Conservation (phyloP, 352 stramenopile species). For the Phytophthora kernoviae region DNA sequence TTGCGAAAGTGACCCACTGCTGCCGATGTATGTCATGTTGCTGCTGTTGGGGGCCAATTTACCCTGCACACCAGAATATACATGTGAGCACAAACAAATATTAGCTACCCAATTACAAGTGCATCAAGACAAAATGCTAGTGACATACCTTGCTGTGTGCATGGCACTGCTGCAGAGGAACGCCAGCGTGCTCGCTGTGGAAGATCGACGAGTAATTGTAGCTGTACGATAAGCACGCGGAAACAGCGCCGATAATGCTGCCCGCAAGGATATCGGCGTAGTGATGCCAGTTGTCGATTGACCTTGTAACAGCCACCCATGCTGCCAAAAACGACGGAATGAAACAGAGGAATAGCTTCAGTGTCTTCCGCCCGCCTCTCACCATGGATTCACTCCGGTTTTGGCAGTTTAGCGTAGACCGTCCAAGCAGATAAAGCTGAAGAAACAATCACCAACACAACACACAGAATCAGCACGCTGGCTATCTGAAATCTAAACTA, state of each 20-base stretch:
- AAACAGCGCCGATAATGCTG: constrained; percentile 66
- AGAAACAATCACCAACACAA: constrained; percentile 33
- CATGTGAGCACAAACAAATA: background rate
- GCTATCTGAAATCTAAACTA: background rate
- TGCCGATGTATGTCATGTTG: constrained; percentile 29
- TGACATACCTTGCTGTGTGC: constrained; percentile 42
- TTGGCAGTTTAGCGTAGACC: constrained; percentile 63
- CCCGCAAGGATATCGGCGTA: constrained; percentile 73
- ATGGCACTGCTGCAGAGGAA: constrained; percentile 56
- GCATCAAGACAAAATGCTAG: background rate
- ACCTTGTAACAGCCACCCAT: constrained; percentile 80
- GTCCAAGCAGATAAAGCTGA: constrained; percentile 81
- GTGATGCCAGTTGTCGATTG: constrained; percentile 89
- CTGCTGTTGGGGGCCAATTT: constrained; percentile 21
- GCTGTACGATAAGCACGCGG: constrained; percentile 57
- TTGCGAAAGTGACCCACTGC: constrained; percentile 20
- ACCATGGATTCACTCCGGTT: constrained; percentile 61
- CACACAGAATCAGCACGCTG: background rate
- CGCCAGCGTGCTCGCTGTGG: constrained; percentile 55
- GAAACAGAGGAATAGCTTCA: constrained; percentile 84
- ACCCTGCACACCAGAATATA: constrained; percentile 7
- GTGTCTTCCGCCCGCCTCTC: constrained; percentile 59
- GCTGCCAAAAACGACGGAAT: constrained; percentile 64
- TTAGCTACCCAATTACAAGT: constrained; percentile 3
- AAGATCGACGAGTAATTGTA: constrained; percentile 80